Evolutionary conservation across 805 yeast genomes (phyloP), one percentile per base, ranked within the genome.

Genomic region (Schwanniomyces polymorphus): DNA sequence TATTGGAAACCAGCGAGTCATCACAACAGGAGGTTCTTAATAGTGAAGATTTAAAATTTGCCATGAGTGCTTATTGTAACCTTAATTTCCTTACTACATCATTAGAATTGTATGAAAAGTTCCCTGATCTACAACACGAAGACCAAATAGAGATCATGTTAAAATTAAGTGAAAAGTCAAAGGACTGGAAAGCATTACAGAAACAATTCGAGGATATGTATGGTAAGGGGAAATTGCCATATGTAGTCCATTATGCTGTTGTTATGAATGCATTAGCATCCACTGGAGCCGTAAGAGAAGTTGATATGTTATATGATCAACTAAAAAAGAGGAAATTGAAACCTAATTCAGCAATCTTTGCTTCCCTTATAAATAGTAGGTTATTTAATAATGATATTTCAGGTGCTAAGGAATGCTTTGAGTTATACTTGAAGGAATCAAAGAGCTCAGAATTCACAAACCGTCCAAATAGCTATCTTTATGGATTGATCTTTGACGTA

Each of bases 211-310:
- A 82, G 55, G 73, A 69, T 18, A 69, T 79, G 60, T 79, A 80
- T 55, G 82, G 79, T 1, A 61, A 69, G n/a, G 83, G 81, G 1
- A 68, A 77, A 37, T 62, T 79, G 23, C 87, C 88, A 1, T 74
- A 74, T 41, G 64, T 73, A 27, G 57, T 60, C 26, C 88, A 86
- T 53, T 86, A 86, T 58, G 72, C 78, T 3, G 75, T 81, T 14
- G 82, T 85, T 10, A 82, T 87, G 78, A 64, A 70, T 44, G 81
- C 86, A 0, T 65, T 87, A 49, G 83, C 88, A 0, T 51, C 57
- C 4, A 59, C 68, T 28, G 84, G 80, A 8, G 81, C 79, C 53
- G 63, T 57, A 35, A 73, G 61, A 34, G 77, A 74, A 58, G 82
- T 79, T 9, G 78, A 76, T 25, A 63, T 59, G 47, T 65, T 87